Percentiles rank a stretch among this genome's conserved stretches.
phyloP scores from a whole-genome alignment of 2,329 filamentous ascomycete species.

The Diplodia intermedia region DNA sequence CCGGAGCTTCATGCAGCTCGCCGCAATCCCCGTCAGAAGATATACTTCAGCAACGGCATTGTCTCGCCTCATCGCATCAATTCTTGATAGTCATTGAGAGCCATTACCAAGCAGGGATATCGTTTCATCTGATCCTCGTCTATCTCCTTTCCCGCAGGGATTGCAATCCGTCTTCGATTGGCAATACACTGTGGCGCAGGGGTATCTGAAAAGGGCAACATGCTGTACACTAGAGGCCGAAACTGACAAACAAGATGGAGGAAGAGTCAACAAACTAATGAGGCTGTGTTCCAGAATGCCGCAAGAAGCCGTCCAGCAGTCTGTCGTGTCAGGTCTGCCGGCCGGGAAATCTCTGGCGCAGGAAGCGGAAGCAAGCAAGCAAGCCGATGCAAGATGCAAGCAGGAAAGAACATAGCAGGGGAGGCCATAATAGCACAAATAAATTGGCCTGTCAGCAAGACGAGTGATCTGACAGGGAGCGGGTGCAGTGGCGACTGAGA shows the following conservation, averaged over 20 bases:
- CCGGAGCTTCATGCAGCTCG: slow-evolving; percentile 9
- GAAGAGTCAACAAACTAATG: neutral
- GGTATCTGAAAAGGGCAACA: slow-evolving; percentile 6
- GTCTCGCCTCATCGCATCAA: slow-evolving; percentile 15
- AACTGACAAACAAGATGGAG: neutral
- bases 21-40: slow-evolving; percentile 4
- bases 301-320: neutral
- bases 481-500: neutral
- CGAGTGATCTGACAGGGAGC: slow-evolving; percentile 1
- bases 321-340: neutral
- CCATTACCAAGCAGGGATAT: neutral
- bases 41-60: slow-evolving; percentile 7
- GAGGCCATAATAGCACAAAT: neutral
- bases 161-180: neutral
- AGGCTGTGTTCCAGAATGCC: slow-evolving; percentile 28
- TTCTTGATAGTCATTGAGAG: neutral
- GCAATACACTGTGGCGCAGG: slow-evolving; percentile 13
- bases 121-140: neutral
- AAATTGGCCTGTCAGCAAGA: neutral
- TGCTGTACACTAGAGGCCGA: neutral
- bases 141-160: neutral
- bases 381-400: slow-evolving; percentile 17
- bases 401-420: neutral
- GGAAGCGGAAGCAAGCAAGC: slow-evolving; percentile 9
- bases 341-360: slow-evolving; percentile 9